Evolutionary conservation across 2,329 filamentous ascomycete genomes (phyloP).

Genomic region (Alternaria brassicicola): DNA sequence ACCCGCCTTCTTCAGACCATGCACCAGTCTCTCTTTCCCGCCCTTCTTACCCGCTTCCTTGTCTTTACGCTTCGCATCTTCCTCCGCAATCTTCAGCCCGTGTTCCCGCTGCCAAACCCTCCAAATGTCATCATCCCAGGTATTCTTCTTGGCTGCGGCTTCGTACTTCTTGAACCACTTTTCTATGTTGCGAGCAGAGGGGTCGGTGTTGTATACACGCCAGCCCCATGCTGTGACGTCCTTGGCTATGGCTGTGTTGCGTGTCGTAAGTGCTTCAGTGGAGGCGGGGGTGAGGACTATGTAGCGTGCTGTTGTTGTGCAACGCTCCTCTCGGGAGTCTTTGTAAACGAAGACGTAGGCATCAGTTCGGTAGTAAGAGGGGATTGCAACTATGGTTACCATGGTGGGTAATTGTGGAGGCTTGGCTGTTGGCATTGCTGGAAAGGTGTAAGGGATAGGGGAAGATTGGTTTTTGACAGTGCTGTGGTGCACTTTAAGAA

Average conservation of each 20-base stretch:
- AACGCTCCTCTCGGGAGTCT: not conserved
- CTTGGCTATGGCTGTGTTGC: slow-evolving; percentile 4
- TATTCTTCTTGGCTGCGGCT: not conserved
- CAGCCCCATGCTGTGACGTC: slow-evolving; percentile 6
- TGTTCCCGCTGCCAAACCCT: slow-evolving; percentile 9
- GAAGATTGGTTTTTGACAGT: not conserved
- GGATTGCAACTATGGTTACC: not conserved
- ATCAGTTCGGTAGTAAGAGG: slow-evolving; percentile 1
- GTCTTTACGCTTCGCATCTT: not conserved
- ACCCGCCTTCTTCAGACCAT: not conserved
- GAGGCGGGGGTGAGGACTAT: not conserved
- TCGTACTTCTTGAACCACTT: not conserved
- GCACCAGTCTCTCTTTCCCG: not conserved
- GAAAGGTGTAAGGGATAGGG: not conserved
- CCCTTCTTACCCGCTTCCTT: not conserved
- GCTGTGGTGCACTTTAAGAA: not conserved
- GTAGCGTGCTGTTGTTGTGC: slow-evolving; percentile 6
- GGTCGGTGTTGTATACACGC: not conserved
- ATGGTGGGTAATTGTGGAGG: not conserved
- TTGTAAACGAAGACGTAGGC: not conserved
- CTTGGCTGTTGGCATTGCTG: not conserved
- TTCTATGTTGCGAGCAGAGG: not conserved
- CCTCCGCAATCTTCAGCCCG: not conserved
- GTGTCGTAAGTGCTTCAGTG: not conserved
- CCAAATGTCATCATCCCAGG: slow-evolving; percentile 9